Base-by-base conservation (phyloP, 768 basidiomycete species). In the Hericium rajendrae region DNA sequence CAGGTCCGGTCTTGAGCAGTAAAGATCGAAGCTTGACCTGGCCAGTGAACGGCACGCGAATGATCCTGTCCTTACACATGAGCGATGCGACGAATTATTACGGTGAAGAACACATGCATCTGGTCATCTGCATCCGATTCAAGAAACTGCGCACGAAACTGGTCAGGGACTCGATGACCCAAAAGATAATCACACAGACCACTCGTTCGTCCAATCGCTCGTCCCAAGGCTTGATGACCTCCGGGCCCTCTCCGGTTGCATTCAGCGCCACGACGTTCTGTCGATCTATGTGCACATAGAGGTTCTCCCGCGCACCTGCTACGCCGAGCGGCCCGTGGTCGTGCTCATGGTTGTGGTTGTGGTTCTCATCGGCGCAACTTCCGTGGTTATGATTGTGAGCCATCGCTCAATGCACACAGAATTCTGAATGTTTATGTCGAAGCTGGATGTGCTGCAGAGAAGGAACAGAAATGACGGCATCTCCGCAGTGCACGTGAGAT, bases 111-210 rank as follows among this genome's bases (percentile, higher is more conserved):
- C 51, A 59, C 76, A 64, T 69, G 91, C 90, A 97, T 70, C 69
- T 92, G 88, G 66, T 94, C 93, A 70, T 95, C 94, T 38, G 88
- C 87, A 61, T 97, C 94, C 16, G 91, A 93, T 70, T 93, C 88
- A 58, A 94, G 68, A 59, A 72, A 89, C 93, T 97, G 62, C 8
- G 56, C 39, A 18, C 55, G 18, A 22, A 43, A 56, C 16, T 37
- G 5, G 63, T 56, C 48, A 46, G 39, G 15, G 24, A 24, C 51
- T 53, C 59, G 43, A 51, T 32, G 37, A 13, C 51, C 18, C n/a
- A 12, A 12, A 16, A 24, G 57, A 38, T 12, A 48, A 20, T 57
- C 51, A 37, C 28, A n/a, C 18, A 28, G 66, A 93, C 93, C 73
- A 76, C 73, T 32, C 72, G 72, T 68, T 94, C 91, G 58, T 87